Percentiles rank a stretch among this genome's conserved stretches.
These are phyloP conservation scores for Cladosporium cucumerinum DNA, from an alignment of 2,329 filamentous ascomycete species.

Conservation along the genomic window DNA sequence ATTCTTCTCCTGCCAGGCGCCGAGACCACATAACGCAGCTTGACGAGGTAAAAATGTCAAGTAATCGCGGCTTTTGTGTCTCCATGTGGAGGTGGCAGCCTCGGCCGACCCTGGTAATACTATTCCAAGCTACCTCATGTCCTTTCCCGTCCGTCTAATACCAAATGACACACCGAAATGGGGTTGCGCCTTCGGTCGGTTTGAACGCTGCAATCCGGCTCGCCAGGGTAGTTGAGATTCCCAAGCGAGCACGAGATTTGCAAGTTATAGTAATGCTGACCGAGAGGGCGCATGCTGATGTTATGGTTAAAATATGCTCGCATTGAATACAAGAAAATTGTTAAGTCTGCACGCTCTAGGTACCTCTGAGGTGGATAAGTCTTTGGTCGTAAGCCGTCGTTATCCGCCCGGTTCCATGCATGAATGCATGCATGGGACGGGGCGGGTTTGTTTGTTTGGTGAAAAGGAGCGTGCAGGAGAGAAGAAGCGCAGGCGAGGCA, in stretches of 20 bases:
- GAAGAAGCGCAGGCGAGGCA: constrained; percentile 16
- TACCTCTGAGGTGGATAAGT: constrained; percentile 38
- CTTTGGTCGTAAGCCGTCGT: constrained; percentile 35
- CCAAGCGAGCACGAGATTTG: background rate
- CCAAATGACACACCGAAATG: constrained; percentile 2
- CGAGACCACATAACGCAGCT: background rate
- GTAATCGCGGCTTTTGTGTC: background rate
- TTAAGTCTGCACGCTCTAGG: constrained; percentile 30
- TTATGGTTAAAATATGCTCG: constrained; percentile 10
- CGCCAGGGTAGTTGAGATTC: background rate
- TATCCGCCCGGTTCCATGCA: constrained; percentile 15
- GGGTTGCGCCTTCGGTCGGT: background rate
- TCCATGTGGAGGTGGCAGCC: background rate
- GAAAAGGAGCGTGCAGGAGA: constrained; percentile 15
- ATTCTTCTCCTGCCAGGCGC: background rate
- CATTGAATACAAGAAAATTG: constrained; percentile 6
- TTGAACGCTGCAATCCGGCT: background rate
- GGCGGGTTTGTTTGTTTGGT: constrained; percentile 14
- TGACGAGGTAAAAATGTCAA: background rate
- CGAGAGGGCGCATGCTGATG: constrained; percentile 7
- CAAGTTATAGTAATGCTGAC: background rate
- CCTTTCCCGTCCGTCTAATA: background rate
- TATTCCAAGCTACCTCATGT: background rate
- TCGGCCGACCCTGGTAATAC: background rate
- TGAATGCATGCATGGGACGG: background rate